Evolutionary conservation across 2,329 filamentous ascomycete species (phyloP).

Genomic region (Neofusicoccum umdonicola): DNA sequence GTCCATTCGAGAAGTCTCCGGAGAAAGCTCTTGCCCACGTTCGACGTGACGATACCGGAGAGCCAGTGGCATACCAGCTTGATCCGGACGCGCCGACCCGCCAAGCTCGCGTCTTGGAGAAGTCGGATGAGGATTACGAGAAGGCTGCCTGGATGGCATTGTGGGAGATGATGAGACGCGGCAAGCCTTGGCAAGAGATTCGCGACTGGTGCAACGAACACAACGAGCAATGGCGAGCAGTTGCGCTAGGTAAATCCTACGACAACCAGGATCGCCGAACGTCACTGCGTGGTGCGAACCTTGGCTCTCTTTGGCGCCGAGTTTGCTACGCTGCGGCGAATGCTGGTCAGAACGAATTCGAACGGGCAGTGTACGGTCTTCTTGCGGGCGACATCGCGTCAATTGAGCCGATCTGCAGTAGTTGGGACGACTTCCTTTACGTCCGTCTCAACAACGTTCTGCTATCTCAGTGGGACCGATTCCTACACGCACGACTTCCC

Average conservation of each 20-base stretch:
- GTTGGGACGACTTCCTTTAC: slow-evolving; percentile 86
- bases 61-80: slow-evolving; percentile 76
- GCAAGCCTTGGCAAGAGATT: slow-evolving; percentile 71
- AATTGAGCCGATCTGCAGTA: slow-evolving; percentile 71
- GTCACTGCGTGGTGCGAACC: slow-evolving; percentile 27
- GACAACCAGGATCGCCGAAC: slow-evolving; percentile 35
- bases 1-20: slow-evolving; percentile 55
- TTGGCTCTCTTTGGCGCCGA: slow-evolving; percentile 65
- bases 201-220: slow-evolving; percentile 82
- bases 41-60: slow-evolving; percentile 45
- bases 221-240: slow-evolving; percentile 84
- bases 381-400: slow-evolving; percentile 80
- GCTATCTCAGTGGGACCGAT: slow-evolving; percentile 74
- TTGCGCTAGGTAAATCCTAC: slow-evolving; percentile 72
- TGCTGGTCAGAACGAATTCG: slow-evolving; percentile 69
- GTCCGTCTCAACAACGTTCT: slow-evolving; percentile 84
- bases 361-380: slow-evolving; percentile 85
- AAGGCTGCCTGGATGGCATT: slow-evolving; percentile 89
- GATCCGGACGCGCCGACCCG: slow-evolving; percentile 88
- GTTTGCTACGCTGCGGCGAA: slow-evolving; percentile 74
- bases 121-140: slow-evolving; percentile 85
- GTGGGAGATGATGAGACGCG: slow-evolving; percentile 86
- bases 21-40: slow-evolving; percentile 42
- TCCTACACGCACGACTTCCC: slow-evolving; percentile 46
- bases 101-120: slow-evolving; percentile 72